Evolutionary conservation across 768 basidiomycete species (phyloP).

Genomic region (Podaxis sp.): DNA sequence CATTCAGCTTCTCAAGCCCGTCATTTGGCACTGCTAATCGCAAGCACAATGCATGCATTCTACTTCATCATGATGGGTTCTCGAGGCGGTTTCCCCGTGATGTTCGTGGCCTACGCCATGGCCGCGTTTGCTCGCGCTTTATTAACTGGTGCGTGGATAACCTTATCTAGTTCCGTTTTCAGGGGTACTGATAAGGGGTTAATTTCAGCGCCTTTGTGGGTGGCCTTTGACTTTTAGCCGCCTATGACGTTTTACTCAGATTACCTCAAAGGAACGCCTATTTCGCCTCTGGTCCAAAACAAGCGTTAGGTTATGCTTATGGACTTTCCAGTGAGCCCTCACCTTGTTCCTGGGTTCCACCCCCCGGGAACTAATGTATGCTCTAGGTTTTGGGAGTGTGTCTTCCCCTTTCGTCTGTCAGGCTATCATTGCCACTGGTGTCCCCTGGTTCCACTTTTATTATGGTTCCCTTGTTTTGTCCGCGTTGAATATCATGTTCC

Average conservation of each 20-base stretch:
- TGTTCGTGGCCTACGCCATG: slow-evolving; percentile 47
- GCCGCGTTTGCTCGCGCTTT: slow-evolving; percentile 50
- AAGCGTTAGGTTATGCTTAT: slow-evolving; percentile 46
- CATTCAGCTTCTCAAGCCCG: slow-evolving; percentile 45
- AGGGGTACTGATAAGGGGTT: slow-evolving; percentile 2
- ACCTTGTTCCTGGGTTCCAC: not conserved
- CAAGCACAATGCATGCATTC: slow-evolving; percentile 37
- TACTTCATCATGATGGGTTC: slow-evolving; percentile 54
- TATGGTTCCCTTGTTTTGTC: slow-evolving; percentile 54
- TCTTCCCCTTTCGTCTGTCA: slow-evolving; percentile 59
- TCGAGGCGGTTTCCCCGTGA: slow-evolving; percentile 37
- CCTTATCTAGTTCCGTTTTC: not conserved
- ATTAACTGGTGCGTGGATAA: slow-evolving; percentile 39
- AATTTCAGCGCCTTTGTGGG: slow-evolving; percentile 37
- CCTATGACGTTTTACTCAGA: not conserved
- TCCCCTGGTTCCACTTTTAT: slow-evolving; percentile 60
- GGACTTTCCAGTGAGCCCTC: slow-evolving; percentile 46
- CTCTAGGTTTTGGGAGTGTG: slow-evolving; percentile 50
- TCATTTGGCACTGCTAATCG: slow-evolving; percentile 36
- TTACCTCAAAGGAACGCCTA: slow-evolving; percentile 43
- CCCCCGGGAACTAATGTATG: not conserved
- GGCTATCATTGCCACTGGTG: slow-evolving; percentile 44
- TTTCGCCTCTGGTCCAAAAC: slow-evolving; percentile 38
- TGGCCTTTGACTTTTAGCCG: not conserved
- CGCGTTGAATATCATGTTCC: slow-evolving; percentile 37